Evolutionary conservation across 2,329 filamentous ascomycete genomes (phyloP), one percentile per base, ranked within the genome.

Genomic region (Neodidymelliopsis sp.): DNA sequence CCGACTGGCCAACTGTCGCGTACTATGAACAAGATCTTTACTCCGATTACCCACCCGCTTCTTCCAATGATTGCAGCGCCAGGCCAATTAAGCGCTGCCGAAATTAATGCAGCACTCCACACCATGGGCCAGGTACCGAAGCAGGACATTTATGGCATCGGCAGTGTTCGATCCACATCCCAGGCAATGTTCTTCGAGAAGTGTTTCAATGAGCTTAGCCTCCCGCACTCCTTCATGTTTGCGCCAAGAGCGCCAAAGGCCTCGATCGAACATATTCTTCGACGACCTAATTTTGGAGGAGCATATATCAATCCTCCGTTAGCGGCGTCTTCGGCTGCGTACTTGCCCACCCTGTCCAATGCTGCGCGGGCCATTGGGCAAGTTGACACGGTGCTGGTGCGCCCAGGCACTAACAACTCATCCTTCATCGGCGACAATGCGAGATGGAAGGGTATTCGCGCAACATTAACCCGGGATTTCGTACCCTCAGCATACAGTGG

Each of bases 141-240:
- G 71, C 88, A 87, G 62, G 86, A 86, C 60, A 86, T 94, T 37
- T 94, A 92, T 63, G 89, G 89, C 30, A 90, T 94, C 58, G 89
- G 86, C 53, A 88, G 84, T 46, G 82, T 87, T 31, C 79, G 84
- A 5, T 85, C 86, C n/a, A 89, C 84, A 2, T 88, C 88, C 0
- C 87, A 91, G 66, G 89, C 89, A 4, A 88, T 89, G 54, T 95
- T 95, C 69, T 93, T 92, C 68, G 90, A 92, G 65, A 95, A 76
- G 53, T 76, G 74, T 56, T 74, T 80, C 65, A 79, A 79, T 44
- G 77, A 80, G 64, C 81, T 95, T 8, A 89, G 90, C n/a, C 76
- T 95, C n/a, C 90, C 90, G 9, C 90, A 95, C 63, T 85, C 88
- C 36, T 89, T 94, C 59, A 81, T 84, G 11, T 86, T 88, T 27